These are phyloP conservation scores for Lagerstroemia speciosa DNA, from an alignment of 345 rosid species.

Conservation along the genomic window DNA sequence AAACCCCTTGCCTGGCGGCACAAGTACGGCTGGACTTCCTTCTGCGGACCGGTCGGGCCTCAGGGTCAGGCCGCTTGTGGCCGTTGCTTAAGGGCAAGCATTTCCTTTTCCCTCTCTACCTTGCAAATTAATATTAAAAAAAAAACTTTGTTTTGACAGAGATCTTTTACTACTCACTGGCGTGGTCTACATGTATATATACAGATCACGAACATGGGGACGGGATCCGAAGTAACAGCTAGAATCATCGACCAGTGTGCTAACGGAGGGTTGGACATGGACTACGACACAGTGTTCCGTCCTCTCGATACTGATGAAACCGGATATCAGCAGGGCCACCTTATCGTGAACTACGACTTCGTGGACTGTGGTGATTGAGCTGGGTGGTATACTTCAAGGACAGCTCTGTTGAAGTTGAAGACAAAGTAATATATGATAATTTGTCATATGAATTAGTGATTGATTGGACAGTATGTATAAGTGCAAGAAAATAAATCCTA, in stretches of 20 bases:
- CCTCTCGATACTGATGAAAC: constrained; percentile 28
- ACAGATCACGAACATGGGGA: constrained; percentile 40
- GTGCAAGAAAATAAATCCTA: no score
- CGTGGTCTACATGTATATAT: not conserved
- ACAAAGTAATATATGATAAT: no score
- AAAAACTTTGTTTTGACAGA: not conserved
- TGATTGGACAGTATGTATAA: no score
- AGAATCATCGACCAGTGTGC: constrained; percentile 48
- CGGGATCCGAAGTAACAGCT: constrained; percentile 26
- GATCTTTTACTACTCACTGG: no score
- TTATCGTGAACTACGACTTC: constrained; percentile 35
- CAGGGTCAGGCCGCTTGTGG: constrained; percentile 44
- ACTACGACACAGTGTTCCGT: constrained; percentile 10
- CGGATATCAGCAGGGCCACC: constrained; percentile 33
- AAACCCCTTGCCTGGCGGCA: constrained; percentile 47
- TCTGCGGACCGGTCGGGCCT: constrained; percentile 49
- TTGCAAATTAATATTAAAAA: no score
- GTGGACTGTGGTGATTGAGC: constrained; percentile 23
- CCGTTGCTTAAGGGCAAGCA: constrained; percentile 33
- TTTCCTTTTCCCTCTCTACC: no score
- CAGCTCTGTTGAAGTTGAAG: no score
- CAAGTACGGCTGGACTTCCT: constrained; percentile 55
- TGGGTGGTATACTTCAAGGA: no score
- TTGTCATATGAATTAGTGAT: no score
- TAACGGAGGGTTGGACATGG: constrained; percentile 50